phyloP scores from a whole-genome alignment of 495 filamentous ascomycete species.

The Jackrogersella multiformis region DNA sequence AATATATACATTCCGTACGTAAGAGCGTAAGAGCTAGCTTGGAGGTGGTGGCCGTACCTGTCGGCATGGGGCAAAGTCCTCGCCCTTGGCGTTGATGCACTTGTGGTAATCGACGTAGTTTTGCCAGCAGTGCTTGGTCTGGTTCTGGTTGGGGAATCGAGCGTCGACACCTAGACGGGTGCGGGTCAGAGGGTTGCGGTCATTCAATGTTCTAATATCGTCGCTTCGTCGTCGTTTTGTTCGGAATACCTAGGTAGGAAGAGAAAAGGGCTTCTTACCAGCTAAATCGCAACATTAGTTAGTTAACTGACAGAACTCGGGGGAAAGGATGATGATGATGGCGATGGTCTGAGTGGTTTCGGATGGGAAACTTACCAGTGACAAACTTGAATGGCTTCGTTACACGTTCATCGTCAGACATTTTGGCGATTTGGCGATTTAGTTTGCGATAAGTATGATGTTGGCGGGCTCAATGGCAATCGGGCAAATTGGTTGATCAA shows the following conservation, averaged over 20 bases:
- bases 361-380: slow-evolving; percentile 76
- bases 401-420: slow-evolving; percentile 90
- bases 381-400: slow-evolving; percentile 99
- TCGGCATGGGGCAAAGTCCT: slow-evolving; percentile 97
- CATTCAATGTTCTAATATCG: background rate
- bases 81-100: slow-evolving; percentile 97
- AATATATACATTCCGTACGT: slow-evolving; percentile 32
- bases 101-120: slow-evolving; percentile 99
- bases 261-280: slow-evolving; percentile 55
- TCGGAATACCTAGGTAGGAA: slow-evolving; percentile 11
- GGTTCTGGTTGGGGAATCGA: slow-evolving; percentile 98
- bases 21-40: too few species aligned
- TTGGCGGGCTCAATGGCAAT: slow-evolving; percentile 39
- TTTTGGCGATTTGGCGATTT: slow-evolving; percentile 59
- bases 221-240: slow-evolving; percentile 27
- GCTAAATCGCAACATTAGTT: slow-evolving; percentile 45
- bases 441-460: slow-evolving; percentile 25
- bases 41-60: slow-evolving; percentile 71
- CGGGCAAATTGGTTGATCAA: slow-evolving; percentile 13
- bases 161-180: slow-evolving; percentile 87
- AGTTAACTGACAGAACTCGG: slow-evolving; percentile 36
- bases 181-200: slow-evolving; percentile 30
- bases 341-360: slow-evolving; percentile 49
- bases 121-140: slow-evolving; percentile 94
- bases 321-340: slow-evolving; percentile 23